Conservation (phyloP, 345 rosid species). For the Euphorbia tirucalli region DNA sequence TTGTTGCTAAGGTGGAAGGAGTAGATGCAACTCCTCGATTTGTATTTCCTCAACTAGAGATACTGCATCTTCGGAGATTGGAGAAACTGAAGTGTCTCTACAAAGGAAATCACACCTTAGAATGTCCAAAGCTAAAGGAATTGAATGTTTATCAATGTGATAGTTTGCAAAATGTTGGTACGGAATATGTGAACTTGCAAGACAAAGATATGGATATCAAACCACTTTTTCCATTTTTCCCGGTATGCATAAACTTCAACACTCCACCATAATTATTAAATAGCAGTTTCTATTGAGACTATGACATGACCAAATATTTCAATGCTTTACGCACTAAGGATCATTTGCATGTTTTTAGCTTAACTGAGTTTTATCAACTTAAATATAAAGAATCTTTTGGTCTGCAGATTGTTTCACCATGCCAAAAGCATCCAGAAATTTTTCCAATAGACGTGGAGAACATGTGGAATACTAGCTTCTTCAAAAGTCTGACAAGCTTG, state of each 20-base stretch:
- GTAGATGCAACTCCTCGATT: no score
- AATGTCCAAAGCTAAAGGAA: slow-evolving; percentile 23
- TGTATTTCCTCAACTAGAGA: no score
- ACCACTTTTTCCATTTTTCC: slow-evolving; percentile 5
- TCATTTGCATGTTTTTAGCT: no score
- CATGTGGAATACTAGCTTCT: not conserved
- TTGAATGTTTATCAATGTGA: slow-evolving; percentile 9
- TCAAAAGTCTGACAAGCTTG: not conserved
- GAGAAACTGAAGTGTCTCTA: slow-evolving; percentile 16
- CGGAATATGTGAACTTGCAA: not conserved
- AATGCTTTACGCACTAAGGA: no score
- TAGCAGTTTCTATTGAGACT: no score
- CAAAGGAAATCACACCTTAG: not conserved
- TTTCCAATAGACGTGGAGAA: not conserved
- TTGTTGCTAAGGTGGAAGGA: no score
- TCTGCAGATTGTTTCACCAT: slow-evolving; percentile 12
- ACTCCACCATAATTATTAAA: no score
- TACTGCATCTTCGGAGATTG: not conserved
- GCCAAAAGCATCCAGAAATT: not conserved
- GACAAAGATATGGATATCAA: not conserved
- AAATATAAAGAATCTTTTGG: no score
- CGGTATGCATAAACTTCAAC: no score
- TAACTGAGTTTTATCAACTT: no score
- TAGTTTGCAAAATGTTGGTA: not conserved
- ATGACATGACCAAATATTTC: no score